A percentile compares a stretch with the other conserved stretches of the same genome.
phyloP scores from a whole-genome alignment of 306 rosid genomes.

The Malus asiatica region DNA sequence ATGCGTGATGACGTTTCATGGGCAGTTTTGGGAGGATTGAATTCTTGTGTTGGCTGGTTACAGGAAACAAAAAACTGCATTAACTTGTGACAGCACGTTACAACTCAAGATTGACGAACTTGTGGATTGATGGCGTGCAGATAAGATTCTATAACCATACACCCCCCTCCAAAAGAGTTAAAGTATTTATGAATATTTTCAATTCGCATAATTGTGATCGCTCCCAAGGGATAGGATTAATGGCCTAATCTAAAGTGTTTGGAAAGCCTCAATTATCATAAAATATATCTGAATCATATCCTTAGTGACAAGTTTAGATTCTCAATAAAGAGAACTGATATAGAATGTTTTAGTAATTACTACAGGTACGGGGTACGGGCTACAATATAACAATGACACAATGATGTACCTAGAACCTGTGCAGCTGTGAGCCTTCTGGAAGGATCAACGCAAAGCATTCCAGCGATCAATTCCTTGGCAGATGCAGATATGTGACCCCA shows the following conservation, averaged over 20 bases:
- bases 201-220: neutral
- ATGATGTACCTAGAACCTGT: slow-evolving; percentile 54
- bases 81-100: neutral
- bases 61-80: neutral
- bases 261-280: too few species aligned
- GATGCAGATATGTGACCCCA: slow-evolving; percentile 57
- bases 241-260: neutral
- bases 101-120: neutral
- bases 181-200: neutral
- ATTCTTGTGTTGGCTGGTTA: neutral
- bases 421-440: slow-evolving; percentile 66
- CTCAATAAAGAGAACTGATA: neutral
- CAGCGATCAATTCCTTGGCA: slow-evolving; percentile 55
- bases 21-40: neutral
- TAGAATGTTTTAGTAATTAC: neutral
- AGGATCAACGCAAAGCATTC: slow-evolving; percentile 65
- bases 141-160: neutral
- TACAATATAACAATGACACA: neutral
- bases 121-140: neutral
- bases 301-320: neutral
- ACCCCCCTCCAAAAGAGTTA: neutral
- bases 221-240: neutral
- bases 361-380: neutral
- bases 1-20: neutral
- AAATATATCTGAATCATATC: neutral